Percentiles rank a stretch among this genome's conserved stretches.
phyloP scores from a whole-genome alignment of 208 protist genomes.

The Acanthamoeba lenticulata region DNA sequence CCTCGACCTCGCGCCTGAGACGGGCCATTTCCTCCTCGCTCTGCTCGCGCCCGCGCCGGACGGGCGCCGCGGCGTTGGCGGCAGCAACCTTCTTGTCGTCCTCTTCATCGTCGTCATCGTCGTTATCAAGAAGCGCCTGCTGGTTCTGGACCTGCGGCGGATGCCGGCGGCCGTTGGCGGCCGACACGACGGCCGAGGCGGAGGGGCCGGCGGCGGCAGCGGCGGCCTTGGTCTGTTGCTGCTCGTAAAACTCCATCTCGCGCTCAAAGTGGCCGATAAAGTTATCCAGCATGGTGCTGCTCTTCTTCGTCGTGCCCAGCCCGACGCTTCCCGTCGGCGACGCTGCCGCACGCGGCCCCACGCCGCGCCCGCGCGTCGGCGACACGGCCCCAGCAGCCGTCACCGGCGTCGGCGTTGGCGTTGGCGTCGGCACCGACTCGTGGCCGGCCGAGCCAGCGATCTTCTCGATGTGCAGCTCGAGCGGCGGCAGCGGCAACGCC shows the following conservation, averaged over 20 bases:
- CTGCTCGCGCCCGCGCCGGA: neutral
- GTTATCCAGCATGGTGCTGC: neutral
- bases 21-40: neutral
- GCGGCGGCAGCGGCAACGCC: neutral
- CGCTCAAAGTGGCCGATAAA: slow-evolving; percentile 42
- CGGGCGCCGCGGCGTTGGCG: no score
- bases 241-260: slow-evolving; percentile 26
- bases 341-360: neutral
- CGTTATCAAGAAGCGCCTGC: neutral
- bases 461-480: slow-evolving; percentile 30
- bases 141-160: neutral
- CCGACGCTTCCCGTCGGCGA: no score
- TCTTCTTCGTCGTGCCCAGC: neutral
- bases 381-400: neutral
- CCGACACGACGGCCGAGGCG: no score
- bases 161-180: no score
- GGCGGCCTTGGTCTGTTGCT: neutral
- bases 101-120: neutral
- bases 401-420: neutral
- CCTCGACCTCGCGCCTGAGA: neutral
- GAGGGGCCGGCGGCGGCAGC: no score
- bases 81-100: neutral
- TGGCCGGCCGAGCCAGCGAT: neutral
- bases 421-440: neutral
- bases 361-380: neutral